These are phyloP conservation scores for Orbilia ellipsospora DNA, from an alignment of 2,329 filamentous ascomycete genomes.

Conservation along the genomic window DNA sequence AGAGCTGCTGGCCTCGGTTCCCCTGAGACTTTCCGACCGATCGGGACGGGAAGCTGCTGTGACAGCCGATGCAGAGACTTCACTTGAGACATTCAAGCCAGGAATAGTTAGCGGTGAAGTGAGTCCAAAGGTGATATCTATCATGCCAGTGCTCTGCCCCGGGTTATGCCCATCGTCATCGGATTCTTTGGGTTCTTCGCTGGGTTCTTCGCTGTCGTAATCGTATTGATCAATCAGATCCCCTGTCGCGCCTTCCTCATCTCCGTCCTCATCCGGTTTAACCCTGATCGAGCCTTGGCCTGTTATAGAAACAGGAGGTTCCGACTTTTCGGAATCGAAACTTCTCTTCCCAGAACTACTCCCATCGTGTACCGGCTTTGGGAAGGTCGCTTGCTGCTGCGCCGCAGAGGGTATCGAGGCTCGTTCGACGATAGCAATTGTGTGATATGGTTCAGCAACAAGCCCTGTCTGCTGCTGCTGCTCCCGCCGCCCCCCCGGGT, in stretches of 20 bases:
- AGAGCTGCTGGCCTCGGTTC: constrained; percentile 33
- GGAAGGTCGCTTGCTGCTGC: constrained; percentile 42
- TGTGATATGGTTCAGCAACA: constrained; percentile 14
- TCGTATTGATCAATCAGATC: constrained; percentile 48
- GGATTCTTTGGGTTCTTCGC: constrained; percentile 10
- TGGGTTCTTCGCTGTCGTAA: constrained; percentile 41
- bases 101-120: constrained; percentile 3
- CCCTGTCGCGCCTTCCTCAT: constrained; percentile 45
- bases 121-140: too few relatives aligned
- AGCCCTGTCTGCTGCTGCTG: constrained; percentile 31
- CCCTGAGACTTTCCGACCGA: constrained; percentile 30
- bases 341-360: constrained; percentile 34
- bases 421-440: neutral
- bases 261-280: constrained; percentile 55
- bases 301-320: constrained; percentile 45
- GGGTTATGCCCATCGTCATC: neutral
- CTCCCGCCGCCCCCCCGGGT: constrained; percentile 20
- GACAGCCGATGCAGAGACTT: constrained; percentile 35
- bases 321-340: constrained; percentile 38
- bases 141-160: neutral
- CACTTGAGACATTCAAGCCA: constrained; percentile 28
- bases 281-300: constrained; percentile 41
- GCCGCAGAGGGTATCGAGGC: constrained; percentile 24
- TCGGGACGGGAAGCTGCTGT: constrained; percentile 42
- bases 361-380: constrained; percentile 26